Evolutionary conservation across 75 land plant genomes (phyloP), one percentile per base, ranked within the genome.

Genomic region (Cryptomeria japonica): DNA sequence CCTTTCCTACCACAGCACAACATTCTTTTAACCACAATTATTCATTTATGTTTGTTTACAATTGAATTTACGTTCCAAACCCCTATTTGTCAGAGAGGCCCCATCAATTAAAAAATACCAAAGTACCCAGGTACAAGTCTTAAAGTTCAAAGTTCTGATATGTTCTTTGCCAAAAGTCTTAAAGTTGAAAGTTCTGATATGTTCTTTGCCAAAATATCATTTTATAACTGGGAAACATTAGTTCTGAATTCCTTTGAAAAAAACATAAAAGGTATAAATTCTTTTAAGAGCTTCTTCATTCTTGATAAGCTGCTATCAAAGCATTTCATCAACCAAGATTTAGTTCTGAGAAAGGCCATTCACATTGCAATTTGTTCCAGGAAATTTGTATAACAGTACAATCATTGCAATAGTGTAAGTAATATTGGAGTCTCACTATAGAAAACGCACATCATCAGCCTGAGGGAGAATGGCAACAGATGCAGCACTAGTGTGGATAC

Each of bases 381-480:
- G 19, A 78, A 16, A 15, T 37, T 37, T 16, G 25, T 19, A 18
- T 38, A 38, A 28, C 39, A 38, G 41, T 78, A 78, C 22, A 37
- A 38, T 28, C 41, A 16, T 38, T 78, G 22, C 19, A 78, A 38
- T 36, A 16, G 37, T 37, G 19, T 16, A 78, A 16, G 36, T 31
- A 31, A 16, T 16, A 78, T 1, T 2, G 38, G 38, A 34, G 38
- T 75, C 38, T 38, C 39, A 79, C 12, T 38, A 79, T 18, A 79
- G 32, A 22, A 90, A 64, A 14, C 77, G 56, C 53, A 98, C 99
- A 95, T 98, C 99, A 88, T 97, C 96, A 87, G 99, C 99, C 91
- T 98, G 97, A 85, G 99, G 99, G 46, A 98, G 97, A 46, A 98
- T 96, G 42, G 96, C 99, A 86, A 98, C 99, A 87, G 99, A 97